These are phyloP conservation scores for Diplodia intermedia DNA, from an alignment of 2,329 filamentous ascomycete species.

Conservation along the genomic window DNA sequence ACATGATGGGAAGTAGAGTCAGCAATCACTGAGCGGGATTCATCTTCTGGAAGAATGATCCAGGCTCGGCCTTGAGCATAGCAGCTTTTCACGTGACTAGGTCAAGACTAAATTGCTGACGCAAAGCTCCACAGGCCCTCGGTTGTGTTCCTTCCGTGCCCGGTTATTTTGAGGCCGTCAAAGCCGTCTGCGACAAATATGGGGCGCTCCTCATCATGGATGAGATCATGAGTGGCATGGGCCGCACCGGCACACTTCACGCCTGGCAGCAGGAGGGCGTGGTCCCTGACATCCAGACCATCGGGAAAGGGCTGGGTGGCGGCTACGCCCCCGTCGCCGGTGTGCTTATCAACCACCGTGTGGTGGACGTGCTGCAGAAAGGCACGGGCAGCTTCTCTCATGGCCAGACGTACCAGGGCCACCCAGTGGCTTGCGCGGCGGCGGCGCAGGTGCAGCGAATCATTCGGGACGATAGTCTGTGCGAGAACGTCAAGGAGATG, in stretches of 20 bases:
- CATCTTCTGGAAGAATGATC: no score
- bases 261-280: constrained; percentile 67
- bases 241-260: constrained; percentile 65
- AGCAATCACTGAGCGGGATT: no score
- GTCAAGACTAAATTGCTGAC: not conserved
- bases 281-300: constrained; percentile 69
- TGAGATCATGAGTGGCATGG: constrained; percentile 76
- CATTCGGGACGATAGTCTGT: constrained; percentile 62
- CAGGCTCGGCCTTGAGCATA: no score
- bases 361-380: constrained; percentile 58
- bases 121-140: constrained; percentile 57
- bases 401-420: constrained; percentile 66
- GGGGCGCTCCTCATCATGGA: constrained; percentile 79
- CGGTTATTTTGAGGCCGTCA: constrained; percentile 74
- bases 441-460: constrained; percentile 69
- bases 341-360: constrained; percentile 61
- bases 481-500: constrained; percentile 64
- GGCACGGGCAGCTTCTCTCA: constrained; percentile 61
- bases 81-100: no score
- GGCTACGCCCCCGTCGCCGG: constrained; percentile 69
- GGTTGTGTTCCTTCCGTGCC: constrained; percentile 71
- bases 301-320: constrained; percentile 71
- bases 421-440: constrained; percentile 65
- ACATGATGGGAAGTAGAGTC: not conserved
- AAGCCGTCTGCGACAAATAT: constrained; percentile 71